phyloP scores from a whole-genome alignment of 2,329 filamentous ascomycete species.

The Rhynchosporium agropyri region DNA sequence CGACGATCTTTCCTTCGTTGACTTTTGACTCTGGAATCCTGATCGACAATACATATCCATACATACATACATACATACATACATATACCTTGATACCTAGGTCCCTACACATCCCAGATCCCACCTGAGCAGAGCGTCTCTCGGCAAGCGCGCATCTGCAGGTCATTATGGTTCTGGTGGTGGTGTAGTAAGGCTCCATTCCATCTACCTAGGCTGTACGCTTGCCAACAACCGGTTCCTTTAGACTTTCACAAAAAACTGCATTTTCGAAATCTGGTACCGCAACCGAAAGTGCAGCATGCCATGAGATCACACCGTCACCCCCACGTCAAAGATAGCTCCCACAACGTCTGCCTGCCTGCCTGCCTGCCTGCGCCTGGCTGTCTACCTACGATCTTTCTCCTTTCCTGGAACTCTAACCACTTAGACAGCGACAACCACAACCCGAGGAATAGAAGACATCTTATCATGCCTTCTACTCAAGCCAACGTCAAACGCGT shows the following conservation, averaged over 20 bases:
- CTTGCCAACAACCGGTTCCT: constrained; percentile 2
- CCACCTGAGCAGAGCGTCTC: neutral
- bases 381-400: neutral
- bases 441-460: constrained; percentile 23
- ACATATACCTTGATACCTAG: no score
- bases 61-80: no score
- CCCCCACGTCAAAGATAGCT: neutral
- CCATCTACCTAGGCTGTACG: constrained; percentile 3
- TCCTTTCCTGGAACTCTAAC: neutral
- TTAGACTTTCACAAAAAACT: neutral
- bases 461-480: constrained; percentile 29
- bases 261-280: constrained; percentile 6
- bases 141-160: neutral
- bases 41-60: neutral
- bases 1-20: neutral
- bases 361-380: neutral
- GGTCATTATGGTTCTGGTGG: neutral
- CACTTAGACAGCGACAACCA: neutral
- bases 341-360: neutral
- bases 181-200: constrained; percentile 5
- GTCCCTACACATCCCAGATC: neutral
- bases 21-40: neutral
- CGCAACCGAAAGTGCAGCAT: neutral
- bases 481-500: constrained; percentile 24
- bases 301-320: constrained; percentile 5